These are phyloP conservation scores for Cladophialophora carrionii DNA, from an alignment of 2,329 filamentous ascomycete genomes.

Conservation along the genomic window DNA sequence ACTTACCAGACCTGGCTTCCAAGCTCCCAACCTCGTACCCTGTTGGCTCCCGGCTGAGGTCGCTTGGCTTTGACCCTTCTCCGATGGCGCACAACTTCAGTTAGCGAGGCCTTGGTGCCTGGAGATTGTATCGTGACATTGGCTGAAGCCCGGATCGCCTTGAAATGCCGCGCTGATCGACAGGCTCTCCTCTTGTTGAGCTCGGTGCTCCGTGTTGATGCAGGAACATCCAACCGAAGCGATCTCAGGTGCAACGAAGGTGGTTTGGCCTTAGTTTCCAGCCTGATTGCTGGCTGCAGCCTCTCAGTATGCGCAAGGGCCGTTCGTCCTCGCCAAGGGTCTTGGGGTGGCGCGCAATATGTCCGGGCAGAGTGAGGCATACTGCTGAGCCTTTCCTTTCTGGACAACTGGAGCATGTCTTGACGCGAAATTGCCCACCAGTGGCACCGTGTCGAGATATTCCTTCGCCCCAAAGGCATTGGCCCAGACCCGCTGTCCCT, in stretches of 20 bases:
- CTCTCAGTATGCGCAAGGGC: neutral
- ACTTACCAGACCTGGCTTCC: neutral
- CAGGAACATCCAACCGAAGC: neutral
- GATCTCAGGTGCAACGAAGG: neutral
- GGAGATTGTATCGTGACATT: neutral
- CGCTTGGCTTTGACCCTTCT: neutral
- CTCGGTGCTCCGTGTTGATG: neutral
- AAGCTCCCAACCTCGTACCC: neutral
- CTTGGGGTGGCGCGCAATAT: neutral
- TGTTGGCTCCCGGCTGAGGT: neutral
- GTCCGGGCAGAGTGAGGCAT: constrained; percentile 2
- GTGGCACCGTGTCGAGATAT: neutral
- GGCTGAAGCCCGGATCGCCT: neutral
- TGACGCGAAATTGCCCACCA: constrained; percentile 12
- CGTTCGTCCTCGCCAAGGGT: neutral
- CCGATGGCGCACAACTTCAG: neutral
- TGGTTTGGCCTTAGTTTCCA: neutral
- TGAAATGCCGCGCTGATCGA: neutral
- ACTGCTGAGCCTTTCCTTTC: neutral
- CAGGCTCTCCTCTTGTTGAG: neutral
- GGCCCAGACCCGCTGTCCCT: neutral
- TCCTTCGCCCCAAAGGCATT: neutral
- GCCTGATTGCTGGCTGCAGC: neutral
- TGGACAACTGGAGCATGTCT: neutral
- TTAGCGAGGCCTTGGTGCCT: neutral